phyloP scores from a whole-genome alignment of 2,329 filamentous ascomycete genomes.

The Sarocladiaceae sp. region DNA sequence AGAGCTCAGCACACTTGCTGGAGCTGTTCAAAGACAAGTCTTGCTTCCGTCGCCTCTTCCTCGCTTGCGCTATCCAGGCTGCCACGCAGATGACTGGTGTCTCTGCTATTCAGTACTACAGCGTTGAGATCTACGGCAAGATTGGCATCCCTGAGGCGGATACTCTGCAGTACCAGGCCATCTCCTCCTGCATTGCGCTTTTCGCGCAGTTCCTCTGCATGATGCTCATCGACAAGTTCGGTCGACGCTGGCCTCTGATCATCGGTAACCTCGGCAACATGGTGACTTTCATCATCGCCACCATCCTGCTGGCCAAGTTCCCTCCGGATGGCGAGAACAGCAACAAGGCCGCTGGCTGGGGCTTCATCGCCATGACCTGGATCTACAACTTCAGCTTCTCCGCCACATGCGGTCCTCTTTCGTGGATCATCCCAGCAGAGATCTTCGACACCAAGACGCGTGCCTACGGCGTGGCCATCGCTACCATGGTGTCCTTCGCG shows the following conservation, averaged over 20 bases:
- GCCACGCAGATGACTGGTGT: slow-evolving; percentile 73
- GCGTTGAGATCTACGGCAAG: slow-evolving; percentile 57
- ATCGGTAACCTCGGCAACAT: slow-evolving; percentile 65
- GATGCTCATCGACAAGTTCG: slow-evolving; percentile 60
- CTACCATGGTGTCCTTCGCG: slow-evolving; percentile 66
- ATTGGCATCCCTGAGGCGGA: slow-evolving; percentile 61
- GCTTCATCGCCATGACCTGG: slow-evolving; percentile 70
- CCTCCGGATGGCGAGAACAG: slow-evolving; percentile 41
- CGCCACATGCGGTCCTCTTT: slow-evolving; percentile 61
- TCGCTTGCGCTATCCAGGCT: slow-evolving; percentile 63
- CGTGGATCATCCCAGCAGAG: slow-evolving; percentile 58
- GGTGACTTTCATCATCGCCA: slow-evolving; percentile 65
- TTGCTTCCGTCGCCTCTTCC: slow-evolving; percentile 64
- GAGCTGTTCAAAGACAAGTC: slow-evolving; percentile 59
- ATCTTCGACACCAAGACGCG: slow-evolving; percentile 74
- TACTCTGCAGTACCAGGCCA: slow-evolving; percentile 69
- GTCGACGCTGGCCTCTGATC: slow-evolving; percentile 68
- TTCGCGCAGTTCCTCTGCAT: slow-evolving; percentile 64
- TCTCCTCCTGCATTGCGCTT: slow-evolving; percentile 64
- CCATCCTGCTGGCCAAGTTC: slow-evolving; percentile 45
- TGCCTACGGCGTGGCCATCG: slow-evolving; percentile 67
- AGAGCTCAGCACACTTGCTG: slow-evolving; percentile 61
- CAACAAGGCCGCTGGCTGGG: slow-evolving; percentile 53
- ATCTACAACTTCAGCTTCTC: slow-evolving; percentile 75
- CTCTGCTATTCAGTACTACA: slow-evolving; percentile 70